Evolutionary conservation across 768 basidiomycete genomes (phyloP).

Genomic region (Cystofilobasidium macerans): DNA sequence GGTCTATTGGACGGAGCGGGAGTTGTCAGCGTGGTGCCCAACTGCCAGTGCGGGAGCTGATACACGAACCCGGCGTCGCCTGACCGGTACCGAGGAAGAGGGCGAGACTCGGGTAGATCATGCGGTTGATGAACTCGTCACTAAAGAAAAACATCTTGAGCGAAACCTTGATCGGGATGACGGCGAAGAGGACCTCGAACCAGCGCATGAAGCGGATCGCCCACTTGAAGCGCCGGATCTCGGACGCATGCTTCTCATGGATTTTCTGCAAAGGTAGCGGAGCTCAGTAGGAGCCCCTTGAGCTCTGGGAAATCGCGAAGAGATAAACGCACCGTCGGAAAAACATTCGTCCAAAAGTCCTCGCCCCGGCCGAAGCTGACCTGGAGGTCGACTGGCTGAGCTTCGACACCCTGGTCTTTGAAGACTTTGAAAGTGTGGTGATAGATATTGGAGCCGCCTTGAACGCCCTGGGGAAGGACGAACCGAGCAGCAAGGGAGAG

Average conservation of each 20-base stretch:
- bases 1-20: slow-evolving; percentile 26
- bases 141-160: slow-evolving; percentile 42
- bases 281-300: background rate
- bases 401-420: slow-evolving; percentile 38
- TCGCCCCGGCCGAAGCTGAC: slow-evolving; percentile 44
- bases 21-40: background rate
- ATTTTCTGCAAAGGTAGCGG: slow-evolving; percentile 27
- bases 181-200: slow-evolving; percentile 40
- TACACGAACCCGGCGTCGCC: slow-evolving; percentile 35
- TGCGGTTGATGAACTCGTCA: slow-evolving; percentile 33
- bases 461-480: slow-evolving; percentile 1
- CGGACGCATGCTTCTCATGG: slow-evolving; percentile 37
- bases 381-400: slow-evolving; percentile 42
- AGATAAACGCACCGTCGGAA: slow-evolving; percentile 35
- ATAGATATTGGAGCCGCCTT: slow-evolving; percentile 36
- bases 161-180: slow-evolving; percentile 42
- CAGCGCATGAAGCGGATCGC: slow-evolving; percentile 39
- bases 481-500: background rate
- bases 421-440: slow-evolving; percentile 42
- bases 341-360: slow-evolving; percentile 42
- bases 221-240: slow-evolving; percentile 41
- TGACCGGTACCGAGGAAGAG: slow-evolving; percentile 39
- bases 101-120: slow-evolving; percentile 28
- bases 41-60: background rate
- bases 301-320: too few species aligned